phyloP scores from a whole-genome alignment of 2,329 filamentous ascomycete species.

The Pseudophaeomoniella oleicola region DNA sequence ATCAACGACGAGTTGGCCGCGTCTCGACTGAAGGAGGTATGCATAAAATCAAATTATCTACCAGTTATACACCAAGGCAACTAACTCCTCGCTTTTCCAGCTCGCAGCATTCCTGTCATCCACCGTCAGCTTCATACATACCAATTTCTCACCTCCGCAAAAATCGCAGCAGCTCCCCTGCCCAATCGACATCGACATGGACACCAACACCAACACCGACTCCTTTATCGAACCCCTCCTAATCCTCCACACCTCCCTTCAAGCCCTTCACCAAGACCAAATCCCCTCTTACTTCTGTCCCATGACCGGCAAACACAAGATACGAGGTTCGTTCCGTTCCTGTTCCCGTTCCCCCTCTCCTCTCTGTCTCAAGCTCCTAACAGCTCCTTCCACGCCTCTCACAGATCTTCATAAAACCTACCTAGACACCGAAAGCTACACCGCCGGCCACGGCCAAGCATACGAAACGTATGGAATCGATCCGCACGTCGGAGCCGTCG shows the following conservation, averaged over 20 bases:
- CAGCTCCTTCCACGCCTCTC: neutral
- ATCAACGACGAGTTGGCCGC: constrained; percentile 15
- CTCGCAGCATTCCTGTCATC: constrained; percentile 22
- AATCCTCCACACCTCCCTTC: constrained; percentile 34
- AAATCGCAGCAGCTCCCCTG: constrained; percentile 13
- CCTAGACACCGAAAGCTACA: constrained; percentile 40
- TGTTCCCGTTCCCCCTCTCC: neutral
- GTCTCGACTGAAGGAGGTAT: constrained; percentile 23
- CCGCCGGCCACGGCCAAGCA: constrained; percentile 40
- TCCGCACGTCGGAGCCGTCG: constrained; percentile 27
- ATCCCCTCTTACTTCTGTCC: constrained; percentile 45
- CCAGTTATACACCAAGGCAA: neutral
- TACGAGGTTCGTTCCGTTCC: constrained; percentile 32
- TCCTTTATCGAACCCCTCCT: constrained; percentile 43
- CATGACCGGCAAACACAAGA: constrained; percentile 37
- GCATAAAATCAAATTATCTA: constrained; percentile 3
- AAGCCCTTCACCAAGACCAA: constrained; percentile 33
- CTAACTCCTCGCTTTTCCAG: constrained; percentile 11
- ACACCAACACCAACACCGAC: constrained; percentile 34
- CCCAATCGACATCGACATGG: constrained; percentile 27
- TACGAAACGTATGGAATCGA: constrained; percentile 43
- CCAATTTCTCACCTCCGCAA: neutral
- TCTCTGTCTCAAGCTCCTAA: neutral
- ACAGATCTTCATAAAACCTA: constrained; percentile 45
- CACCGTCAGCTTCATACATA: neutral